Evolutionary conservation across 179 eudicot species (phyloP).

Genomic region (Nepenthes alata): DNA sequence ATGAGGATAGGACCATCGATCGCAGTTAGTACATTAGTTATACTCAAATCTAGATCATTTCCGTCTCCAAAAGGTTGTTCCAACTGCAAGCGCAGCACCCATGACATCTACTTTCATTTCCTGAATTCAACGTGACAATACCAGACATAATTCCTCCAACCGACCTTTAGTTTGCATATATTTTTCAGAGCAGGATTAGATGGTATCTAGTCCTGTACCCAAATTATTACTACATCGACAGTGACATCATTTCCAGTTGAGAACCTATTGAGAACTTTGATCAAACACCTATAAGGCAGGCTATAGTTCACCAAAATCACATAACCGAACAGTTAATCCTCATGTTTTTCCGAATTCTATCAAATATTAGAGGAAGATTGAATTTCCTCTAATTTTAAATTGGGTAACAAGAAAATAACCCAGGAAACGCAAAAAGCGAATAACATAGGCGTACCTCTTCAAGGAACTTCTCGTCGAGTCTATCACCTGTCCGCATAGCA

Average conservation of each 20-base stretch:
- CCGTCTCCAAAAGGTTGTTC: no score
- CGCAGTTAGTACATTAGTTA: no score
- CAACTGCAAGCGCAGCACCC: no score
- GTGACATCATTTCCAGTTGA: neutral
- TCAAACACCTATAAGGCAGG: conserved; percentile 4
- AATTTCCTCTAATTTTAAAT: neutral
- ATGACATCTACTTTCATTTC: no score
- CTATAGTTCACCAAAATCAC: neutral
- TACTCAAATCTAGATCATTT: no score
- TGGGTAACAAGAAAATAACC: neutral
- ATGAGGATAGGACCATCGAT: no score
- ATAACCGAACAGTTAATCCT: neutral
- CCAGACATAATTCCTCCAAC: neutral
- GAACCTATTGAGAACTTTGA: conserved; percentile 3
- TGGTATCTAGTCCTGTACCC: neutral
- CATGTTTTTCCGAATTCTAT: neutral
- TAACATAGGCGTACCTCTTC: conserved; percentile 43
- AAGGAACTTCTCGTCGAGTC: conserved; percentile 65
- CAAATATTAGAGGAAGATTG: neutral
- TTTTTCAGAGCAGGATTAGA: no score
- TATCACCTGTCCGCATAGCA: conserved; percentile 42
- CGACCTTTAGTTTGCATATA: neutral
- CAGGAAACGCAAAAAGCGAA: neutral
- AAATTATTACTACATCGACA: neutral
- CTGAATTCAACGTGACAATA: neutral